Base-by-base conservation (phyloP, 352 stramenopile genomes). In the Phytophthora constricta region DNA sequence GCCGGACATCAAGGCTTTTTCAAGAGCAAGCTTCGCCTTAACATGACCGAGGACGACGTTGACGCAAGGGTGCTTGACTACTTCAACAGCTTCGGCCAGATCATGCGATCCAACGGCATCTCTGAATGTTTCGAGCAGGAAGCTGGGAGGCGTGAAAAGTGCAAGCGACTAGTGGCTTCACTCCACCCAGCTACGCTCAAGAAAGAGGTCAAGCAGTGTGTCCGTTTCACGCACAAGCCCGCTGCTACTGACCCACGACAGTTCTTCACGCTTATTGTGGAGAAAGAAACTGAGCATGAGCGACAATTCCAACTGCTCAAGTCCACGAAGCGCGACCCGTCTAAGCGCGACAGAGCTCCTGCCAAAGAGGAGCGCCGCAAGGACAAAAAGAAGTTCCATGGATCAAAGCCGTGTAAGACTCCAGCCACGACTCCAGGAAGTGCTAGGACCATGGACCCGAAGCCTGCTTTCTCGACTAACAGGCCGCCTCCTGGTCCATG, bases 151-250 rank as follows among this genome's bases (percentile, higher is more conserved):
- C 31, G 31, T 13, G 54, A 47, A 17, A 62, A 62, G 42, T 54
- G 42, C 43, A 54, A 53, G 20, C 14, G 56, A 3, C 26, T 58
- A 1, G 26, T 58, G 7, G 23, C 47, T 13, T 58, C 34, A 3
- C 8, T 65, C 14, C n/a, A 39, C 2, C 58, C 57, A 10, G 8
- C 20, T 7, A 8, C 58, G n/a, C 20, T 58, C 11, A 65, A 53
- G 47, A 7, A 31, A 1, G 37, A 47, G 5, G 58, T 58, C 5
- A 58, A 58, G 9, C 47, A 53, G 39, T 52, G 47, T 5, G 13
- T 65, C n/a, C 37, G 47, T 1, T 65, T 53, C 25, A 56, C 56
- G 1, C 14, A 39, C 31, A 39, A 39, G 31, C 31, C 31, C 7
- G 31, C 31, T 39, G 31, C 31, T 13, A 39, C 7, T 13, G 31